Evolutionary conservation across 805 yeast genomes (phyloP).

Genomic region (Lachancea mirantina): DNA sequence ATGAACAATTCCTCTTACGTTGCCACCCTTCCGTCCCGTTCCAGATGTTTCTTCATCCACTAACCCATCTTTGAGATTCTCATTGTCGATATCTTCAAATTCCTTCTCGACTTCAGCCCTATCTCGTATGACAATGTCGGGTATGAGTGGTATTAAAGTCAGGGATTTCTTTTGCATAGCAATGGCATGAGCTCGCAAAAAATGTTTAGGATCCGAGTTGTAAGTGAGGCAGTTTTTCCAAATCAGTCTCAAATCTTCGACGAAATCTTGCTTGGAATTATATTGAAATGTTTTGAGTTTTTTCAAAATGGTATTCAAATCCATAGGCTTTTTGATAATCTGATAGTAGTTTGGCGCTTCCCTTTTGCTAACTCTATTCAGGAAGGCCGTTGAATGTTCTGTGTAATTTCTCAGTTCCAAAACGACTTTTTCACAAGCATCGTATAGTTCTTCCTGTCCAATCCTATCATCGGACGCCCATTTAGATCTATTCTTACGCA

Average conservation of each 20-base stretch:
- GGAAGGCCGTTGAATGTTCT: conserved; percentile 92
- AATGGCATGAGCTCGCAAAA: conserved; percentile 80
- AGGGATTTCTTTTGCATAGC: conserved; percentile 92
- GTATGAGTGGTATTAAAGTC: conserved; percentile 72
- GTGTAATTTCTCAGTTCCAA: conserved; percentile 84
- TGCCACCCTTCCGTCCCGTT: conserved; percentile 31
- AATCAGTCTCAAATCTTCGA: conserved; percentile 89
- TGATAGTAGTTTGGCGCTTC: conserved; percentile 97
- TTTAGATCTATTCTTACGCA: conserved; percentile 88
- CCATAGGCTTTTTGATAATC: conserved; percentile 92
- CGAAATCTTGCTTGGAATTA: conserved; percentile 78
- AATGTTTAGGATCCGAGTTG: conserved; percentile 92
- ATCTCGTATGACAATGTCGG: conserved; percentile 74
- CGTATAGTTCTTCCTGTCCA: conserved; percentile 97
- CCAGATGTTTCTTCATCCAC: conserved; percentile 30
- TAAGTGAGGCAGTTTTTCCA: conserved; percentile 93
- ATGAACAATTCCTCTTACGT: conserved; percentile 24
- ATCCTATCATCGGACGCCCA: conserved; percentile 95
- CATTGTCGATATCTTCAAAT: conserved; percentile 40
- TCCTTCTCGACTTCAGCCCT: conserved; percentile 66
- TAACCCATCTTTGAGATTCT: conserved; percentile 28
- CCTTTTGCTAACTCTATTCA: conserved; percentile 92
- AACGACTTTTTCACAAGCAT: conserved; percentile 94
- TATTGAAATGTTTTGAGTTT: conserved; percentile 79
- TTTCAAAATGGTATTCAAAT: conserved; percentile 86